phyloP scores from a whole-genome alignment of 2,329 filamentous ascomycete genomes.

The Colletotrichum zoysiae region DNA sequence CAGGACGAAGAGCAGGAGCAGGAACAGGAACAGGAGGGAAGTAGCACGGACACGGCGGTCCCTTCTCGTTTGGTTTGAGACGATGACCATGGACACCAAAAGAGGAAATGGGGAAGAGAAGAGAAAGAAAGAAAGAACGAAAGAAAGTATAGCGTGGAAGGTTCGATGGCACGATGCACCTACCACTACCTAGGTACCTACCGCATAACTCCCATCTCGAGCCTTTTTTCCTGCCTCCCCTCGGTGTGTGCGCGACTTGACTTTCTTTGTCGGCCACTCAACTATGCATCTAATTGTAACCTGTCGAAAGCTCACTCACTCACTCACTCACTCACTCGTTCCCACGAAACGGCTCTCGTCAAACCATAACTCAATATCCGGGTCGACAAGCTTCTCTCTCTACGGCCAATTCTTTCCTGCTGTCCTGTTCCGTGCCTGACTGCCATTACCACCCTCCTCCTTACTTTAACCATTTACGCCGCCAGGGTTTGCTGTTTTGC shows the following conservation, averaged over 20 bases:
- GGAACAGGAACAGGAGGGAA: too few relatives aligned
- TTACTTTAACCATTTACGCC: constrained; percentile 8
- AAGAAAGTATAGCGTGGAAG: not conserved
- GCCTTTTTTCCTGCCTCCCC: constrained; percentile 10
- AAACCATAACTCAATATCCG: constrained; percentile 37
- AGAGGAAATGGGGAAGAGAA: not conserved
- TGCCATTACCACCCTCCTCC: not conserved
- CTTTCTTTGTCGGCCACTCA: not conserved
- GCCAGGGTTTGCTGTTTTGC: not conserved
- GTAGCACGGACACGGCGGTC: not conserved
- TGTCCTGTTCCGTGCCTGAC: constrained; percentile 6
- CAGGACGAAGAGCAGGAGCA: not conserved
- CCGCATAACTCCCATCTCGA: constrained; percentile 6
- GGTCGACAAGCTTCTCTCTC: not conserved
- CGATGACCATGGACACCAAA: not conserved
- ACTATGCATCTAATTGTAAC: not conserved
- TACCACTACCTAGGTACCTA: not conserved
- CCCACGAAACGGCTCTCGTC: constrained; percentile 26
- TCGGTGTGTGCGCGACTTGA: not conserved
- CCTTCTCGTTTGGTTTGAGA: not conserved
- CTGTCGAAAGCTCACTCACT: not conserved
- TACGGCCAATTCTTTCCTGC: not conserved
- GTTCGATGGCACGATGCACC: not conserved
- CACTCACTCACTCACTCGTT: not conserved
- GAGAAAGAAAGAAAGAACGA: too few relatives aligned